Percentiles rank a stretch among this genome's conserved stretches.
Evolutionary conservation across 2,329 filamentous ascomycete species (phyloP).

Genomic region (Diaporthe vaccinii): DNA sequence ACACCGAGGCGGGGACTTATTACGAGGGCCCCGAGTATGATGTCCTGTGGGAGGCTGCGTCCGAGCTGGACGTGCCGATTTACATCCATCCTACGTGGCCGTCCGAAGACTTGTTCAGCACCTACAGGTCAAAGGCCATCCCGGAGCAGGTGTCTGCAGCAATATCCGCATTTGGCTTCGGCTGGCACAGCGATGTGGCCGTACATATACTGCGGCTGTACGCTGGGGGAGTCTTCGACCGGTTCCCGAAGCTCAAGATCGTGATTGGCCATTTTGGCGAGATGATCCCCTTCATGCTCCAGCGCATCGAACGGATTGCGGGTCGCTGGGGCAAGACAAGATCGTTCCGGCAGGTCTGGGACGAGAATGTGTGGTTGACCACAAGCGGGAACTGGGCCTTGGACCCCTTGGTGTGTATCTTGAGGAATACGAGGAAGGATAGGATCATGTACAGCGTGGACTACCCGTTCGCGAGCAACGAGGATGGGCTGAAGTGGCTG

Average conservation of each 20-base stretch:
- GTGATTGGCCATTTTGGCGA: constrained; percentile 67
- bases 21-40: constrained; percentile 38
- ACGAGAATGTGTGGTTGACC: constrained; percentile 69
- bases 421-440: constrained; percentile 61
- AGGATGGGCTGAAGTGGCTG: constrained; percentile 62
- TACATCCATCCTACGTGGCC: constrained; percentile 40
- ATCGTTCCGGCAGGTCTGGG: constrained; percentile 64
- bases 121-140: constrained; percentile 39
- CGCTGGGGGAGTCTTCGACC: constrained; percentile 67
- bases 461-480: constrained; percentile 67
- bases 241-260: constrained; percentile 66
- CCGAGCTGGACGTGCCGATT: constrained; percentile 39
- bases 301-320: constrained; percentile 54
- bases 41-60: constrained; percentile 29
- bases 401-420: constrained; percentile 59
- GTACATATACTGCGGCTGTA: constrained; percentile 64
- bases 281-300: constrained; percentile 67
- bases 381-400: constrained; percentile 67
- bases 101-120: constrained; percentile 51
- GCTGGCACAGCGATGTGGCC: constrained; percentile 65
- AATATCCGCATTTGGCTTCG: constrained; percentile 59
- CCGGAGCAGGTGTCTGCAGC: constrained; percentile 45
- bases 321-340: constrained; percentile 50
- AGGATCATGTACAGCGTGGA: constrained; percentile 69
- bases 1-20: constrained; percentile 36